Evolutionary conservation across 2,329 filamentous ascomycete species (phyloP).

Genomic region (Hymenoscyphus fructigenus): DNA sequence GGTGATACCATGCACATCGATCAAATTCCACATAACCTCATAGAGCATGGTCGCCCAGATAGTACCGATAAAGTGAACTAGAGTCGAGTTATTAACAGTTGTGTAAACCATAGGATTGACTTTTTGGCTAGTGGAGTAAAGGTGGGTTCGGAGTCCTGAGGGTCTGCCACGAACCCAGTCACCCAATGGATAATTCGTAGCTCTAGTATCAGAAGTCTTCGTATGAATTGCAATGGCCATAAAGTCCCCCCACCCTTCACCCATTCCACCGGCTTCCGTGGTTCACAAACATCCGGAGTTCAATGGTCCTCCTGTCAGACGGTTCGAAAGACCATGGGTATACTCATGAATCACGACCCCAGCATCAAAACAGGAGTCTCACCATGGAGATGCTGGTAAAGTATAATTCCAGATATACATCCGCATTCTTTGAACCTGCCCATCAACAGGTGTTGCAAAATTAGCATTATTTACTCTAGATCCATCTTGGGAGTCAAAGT

Average conservation of each 20-base stretch:
- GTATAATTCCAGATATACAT: constrained; percentile 55
- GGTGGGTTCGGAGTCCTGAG: constrained; percentile 48
- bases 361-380: constrained; percentile 50
- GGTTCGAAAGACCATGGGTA: constrained; percentile 47
- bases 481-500: constrained; percentile 57
- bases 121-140: constrained; percentile 50
- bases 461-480: constrained; percentile 55
- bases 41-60: constrained; percentile 55
- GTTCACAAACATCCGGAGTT: constrained; percentile 46
- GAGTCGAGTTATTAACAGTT: constrained; percentile 40
- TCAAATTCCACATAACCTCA: constrained; percentile 57
- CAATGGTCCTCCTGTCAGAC: constrained; percentile 44
- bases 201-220: constrained; percentile 46
- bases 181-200: constrained; percentile 49
- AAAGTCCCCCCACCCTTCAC: constrained; percentile 59
- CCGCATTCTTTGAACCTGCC: constrained; percentile 52
- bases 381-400: constrained; percentile 39
- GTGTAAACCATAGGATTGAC: constrained; percentile 53
- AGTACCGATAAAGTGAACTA: constrained; percentile 50
- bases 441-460: constrained; percentile 55
- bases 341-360: constrained; percentile 61
- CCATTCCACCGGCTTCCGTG: constrained; percentile 55
- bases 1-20: constrained; percentile 55
- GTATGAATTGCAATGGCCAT: constrained; percentile 51
- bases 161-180: constrained; percentile 48